A percentile compares a stretch with the other conserved stretches of the same genome.
Evolutionary conservation across 495 filamentous ascomycete genomes (phyloP).

Genomic region (Corynascus novoguineensis): DNA sequence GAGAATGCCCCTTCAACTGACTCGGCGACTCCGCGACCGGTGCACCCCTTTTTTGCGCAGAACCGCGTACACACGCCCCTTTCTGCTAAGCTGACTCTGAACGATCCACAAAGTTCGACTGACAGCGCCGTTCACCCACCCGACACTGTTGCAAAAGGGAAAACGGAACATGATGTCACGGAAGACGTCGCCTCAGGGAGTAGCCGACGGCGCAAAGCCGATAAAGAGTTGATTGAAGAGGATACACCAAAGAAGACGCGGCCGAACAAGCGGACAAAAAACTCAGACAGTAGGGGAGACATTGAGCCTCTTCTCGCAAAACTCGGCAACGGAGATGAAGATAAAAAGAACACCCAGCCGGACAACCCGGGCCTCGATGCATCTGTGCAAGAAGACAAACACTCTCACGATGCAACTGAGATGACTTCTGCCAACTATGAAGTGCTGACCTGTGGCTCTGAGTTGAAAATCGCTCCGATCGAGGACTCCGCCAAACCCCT

Average conservation of each 20-base stretch:
- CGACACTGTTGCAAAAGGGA: conserved; percentile 1
- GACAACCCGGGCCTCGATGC: not conserved
- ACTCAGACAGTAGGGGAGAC: conserved; percentile 7
- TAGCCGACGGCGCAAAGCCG: conserved; percentile 49
- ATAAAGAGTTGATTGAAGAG: conserved; percentile 16
- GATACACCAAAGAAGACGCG: conserved; percentile 12
- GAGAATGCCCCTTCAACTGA: conserved; percentile 16
- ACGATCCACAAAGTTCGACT: conserved; percentile 7
- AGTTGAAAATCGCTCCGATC: not conserved
- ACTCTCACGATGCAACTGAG: not conserved
- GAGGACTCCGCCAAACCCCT: not conserved
- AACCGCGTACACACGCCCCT: conserved; percentile 10
- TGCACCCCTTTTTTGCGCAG: conserved; percentile 31
- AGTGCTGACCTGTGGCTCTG: not conserved
- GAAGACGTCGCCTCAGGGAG: conserved; percentile 35
- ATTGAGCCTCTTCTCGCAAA: conserved; percentile 20
- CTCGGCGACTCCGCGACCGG: conserved; percentile 15
- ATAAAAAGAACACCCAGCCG: not conserved
- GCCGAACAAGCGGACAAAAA: conserved; percentile 16
- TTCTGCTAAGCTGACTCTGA: not conserved
- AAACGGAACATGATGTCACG: conserved; percentile 2
- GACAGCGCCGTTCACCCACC: not conserved
- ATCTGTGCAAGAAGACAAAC: not conserved
- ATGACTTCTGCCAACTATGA: not conserved
- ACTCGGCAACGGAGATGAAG: conserved; percentile 4